Evolutionary conservation across 352 stramenopile species (phyloP), one percentile per base, ranked within the genome.

Genomic region (Globisporangium acanthophoron): DNA sequence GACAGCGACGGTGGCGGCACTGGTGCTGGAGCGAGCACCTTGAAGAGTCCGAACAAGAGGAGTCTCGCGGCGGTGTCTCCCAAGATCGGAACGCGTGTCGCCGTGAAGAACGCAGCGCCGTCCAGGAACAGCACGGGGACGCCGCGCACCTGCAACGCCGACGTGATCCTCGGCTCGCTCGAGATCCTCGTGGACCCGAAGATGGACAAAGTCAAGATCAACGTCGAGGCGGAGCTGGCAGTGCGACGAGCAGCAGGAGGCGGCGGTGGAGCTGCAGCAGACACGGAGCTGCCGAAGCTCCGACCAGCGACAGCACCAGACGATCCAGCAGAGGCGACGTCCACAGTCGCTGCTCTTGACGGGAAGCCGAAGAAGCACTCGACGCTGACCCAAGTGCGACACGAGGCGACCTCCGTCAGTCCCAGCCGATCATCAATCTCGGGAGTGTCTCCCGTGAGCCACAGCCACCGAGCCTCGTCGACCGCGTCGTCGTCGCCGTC

Each of bases 161-260:
- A 90, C 51, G 56, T 71, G 21, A 75, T 88, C 43, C 53, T 90
- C 16, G 80, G 80, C 1, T 61, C 53, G 37, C 68, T 87, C 20
- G 64, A 80, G 58, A 56, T 84, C 15, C 59, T 90, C n/a, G 62
- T 66, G 24, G 80, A 87, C 58, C 58, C 69, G 3, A 66, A 62
- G 29, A 67, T 74, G 44, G 78, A 87, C 39, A 90, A 90, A 33
- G 70, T 86, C 24, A 70, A 70, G 37, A 58, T 90, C 11, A 82
- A 87, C 37, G 62, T 90, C 33, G 80, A 88, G 3, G 67, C 63
- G 4, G 80, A 88, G 52, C 67, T 90, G 11, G 75, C 71, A 21
- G 51, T 67, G 24, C 62, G 73, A 4, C 58, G 69, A 13, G 57
- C 62, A 11, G 24, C 61, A 16, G 70, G 61, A 2, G 49, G 63